These are phyloP conservation scores for Megacollybia platyphylla DNA, from an alignment of 1,284 basidiomycete species.

Conservation along the genomic window DNA sequence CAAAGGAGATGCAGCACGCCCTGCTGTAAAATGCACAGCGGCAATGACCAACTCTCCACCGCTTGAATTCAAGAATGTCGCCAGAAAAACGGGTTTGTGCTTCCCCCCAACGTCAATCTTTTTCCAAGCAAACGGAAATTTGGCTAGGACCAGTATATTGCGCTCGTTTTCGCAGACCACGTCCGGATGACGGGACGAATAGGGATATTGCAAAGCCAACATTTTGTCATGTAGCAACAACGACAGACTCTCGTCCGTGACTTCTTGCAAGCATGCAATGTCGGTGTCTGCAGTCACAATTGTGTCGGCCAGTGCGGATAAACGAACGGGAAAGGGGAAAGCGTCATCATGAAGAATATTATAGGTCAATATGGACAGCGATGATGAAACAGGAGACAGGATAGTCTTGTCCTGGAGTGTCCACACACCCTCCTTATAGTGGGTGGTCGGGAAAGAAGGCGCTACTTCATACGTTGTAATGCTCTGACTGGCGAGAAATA, in stretches of 20 bases:
- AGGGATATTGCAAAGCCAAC: conserved; percentile 5
- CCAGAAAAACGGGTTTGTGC: conserved; percentile 10
- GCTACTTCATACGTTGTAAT: not conserved
- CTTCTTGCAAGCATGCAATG: conserved; percentile 11
- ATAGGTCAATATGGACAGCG: conserved; percentile 8
- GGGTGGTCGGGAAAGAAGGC: conserved; percentile 3
- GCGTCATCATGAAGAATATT: conserved; percentile 9
- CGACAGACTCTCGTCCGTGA: conserved; percentile 9
- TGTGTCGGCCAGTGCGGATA: conserved; percentile 5
- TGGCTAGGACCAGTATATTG: conserved; percentile 10
- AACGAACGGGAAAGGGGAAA: conserved; percentile 6
- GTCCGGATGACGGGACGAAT: conserved; percentile 6
- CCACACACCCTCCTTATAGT: conserved; percentile 3
- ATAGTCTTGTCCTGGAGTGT: not conserved
- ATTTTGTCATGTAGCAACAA: conserved; percentile 3
- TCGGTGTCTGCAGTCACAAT: conserved; percentile 8
- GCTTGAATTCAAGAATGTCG: not conserved
- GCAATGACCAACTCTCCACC: conserved; percentile 7
- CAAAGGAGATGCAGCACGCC: conserved; percentile 2
- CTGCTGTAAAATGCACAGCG: conserved; percentile 9
- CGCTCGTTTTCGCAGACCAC: conserved; percentile 8
- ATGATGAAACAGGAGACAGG: not conserved
- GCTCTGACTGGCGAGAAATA: conserved; percentile 2
- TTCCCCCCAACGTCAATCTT: conserved; percentile 7
- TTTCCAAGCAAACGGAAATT: conserved; percentile 7